These are phyloP conservation scores for Candida sp. DNA, from an alignment of 1,139 yeast species.

Conservation along the genomic window DNA sequence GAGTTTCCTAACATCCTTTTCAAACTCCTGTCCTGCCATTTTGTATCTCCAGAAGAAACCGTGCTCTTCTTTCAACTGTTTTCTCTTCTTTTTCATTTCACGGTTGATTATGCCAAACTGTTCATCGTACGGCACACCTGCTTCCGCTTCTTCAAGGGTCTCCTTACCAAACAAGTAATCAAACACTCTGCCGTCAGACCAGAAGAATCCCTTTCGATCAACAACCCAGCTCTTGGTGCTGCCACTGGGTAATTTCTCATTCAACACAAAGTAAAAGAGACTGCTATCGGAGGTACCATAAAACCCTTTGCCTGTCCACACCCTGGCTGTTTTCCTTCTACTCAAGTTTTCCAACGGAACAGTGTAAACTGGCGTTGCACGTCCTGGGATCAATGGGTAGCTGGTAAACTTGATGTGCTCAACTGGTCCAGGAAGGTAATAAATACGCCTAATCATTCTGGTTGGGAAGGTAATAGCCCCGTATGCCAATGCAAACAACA, in stretches of 20 bases:
- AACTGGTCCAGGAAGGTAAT: conserved; percentile 68
- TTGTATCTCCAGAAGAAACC: conserved; percentile 47
- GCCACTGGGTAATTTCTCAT: conserved; percentile 47
- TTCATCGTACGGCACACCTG: conserved; percentile 72
- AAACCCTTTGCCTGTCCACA: conserved; percentile 87
- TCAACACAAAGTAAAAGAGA: conserved; percentile 73
- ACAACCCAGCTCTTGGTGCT: conserved; percentile 69
- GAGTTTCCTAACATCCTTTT: conserved; percentile 31
- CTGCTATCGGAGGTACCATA: conserved; percentile 83
- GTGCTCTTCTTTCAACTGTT: conserved; percentile 40
- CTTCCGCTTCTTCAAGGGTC: conserved; percentile 74
- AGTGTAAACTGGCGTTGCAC: conserved; percentile 76
- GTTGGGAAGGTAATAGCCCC: conserved; percentile 61
- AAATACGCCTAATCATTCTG: conserved; percentile 72
- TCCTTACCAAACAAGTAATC: conserved; percentile 84
- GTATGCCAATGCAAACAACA: conserved; percentile 45
- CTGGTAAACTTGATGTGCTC: conserved; percentile 68
- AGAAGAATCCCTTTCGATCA: conserved; percentile 84
- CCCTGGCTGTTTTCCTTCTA: conserved; percentile 65
- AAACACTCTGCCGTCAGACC: conserved; percentile 91
- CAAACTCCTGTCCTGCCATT: conserved; percentile 38
- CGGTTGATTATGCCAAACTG: conserved; percentile 46
- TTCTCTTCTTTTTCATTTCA: conserved; percentile 43
- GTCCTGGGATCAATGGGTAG: conserved; percentile 77
- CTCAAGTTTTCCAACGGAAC: conserved; percentile 60